Conservation (phyloP, 2,329 filamentous ascomycete species). For the Mariannaea elegans region DNA sequence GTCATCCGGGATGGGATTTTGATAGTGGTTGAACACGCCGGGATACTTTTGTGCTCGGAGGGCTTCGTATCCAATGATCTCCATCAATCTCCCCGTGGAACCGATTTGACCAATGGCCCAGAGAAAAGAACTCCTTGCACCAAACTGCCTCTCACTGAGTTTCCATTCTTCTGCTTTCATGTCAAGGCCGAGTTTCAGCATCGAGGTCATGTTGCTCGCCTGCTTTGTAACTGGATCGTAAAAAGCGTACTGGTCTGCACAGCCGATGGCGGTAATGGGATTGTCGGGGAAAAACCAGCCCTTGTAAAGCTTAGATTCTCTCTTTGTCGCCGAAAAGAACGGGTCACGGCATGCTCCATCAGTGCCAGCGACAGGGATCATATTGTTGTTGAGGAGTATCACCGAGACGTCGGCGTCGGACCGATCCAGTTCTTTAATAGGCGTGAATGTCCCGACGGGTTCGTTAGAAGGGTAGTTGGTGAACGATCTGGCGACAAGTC, state of each 20-base stretch:
- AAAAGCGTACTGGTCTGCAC: conserved; percentile 5
- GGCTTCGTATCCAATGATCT: neutral
- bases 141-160: neutral
- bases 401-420: conserved; percentile 2
- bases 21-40: neutral
- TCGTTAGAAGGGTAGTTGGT: neutral
- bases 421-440: neutral
- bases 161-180: neutral
- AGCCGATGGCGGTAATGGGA: conserved; percentile 6
- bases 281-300: conserved; percentile 2
- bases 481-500: no score
- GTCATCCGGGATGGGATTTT: neutral
- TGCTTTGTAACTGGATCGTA: neutral
- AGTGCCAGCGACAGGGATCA: neutral
- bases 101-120: neutral
- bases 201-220: neutral
- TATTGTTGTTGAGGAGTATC: conserved; percentile 7
- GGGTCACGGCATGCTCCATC: conserved; percentile 2
- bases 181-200: neutral
- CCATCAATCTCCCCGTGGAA: neutral
- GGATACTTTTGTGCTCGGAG: conserved; percentile 3
- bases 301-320: neutral
- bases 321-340: conserved; percentile 8
- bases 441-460: neutral
- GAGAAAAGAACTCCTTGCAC: neutral